Base-by-base conservation (phyloP, 2,329 filamentous ascomycete species). In the Magnaporthiopsis rhizophila region DNA sequence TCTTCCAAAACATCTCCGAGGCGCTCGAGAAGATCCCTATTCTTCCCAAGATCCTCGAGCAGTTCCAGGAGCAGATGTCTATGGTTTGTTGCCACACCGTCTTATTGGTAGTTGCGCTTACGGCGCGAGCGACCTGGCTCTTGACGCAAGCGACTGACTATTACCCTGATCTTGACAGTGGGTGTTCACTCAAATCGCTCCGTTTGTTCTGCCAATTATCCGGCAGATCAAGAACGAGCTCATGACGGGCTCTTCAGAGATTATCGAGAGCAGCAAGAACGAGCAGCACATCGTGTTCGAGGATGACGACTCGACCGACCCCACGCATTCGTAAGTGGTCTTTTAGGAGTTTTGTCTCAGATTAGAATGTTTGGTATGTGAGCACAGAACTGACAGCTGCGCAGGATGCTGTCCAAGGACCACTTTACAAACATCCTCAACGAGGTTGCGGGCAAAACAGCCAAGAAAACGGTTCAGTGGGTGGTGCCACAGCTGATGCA, bases 361-460 rank as follows among this genome's bases (percentile, higher is more conserved):
- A 9, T 53, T 53, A 9, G 45, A 9, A 5, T 53, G 21, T 11
- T 53, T 9, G 21, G 45, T 9, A 3, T 18, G 18, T 56, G 4
- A 11, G 60, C 13, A 8, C 13, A 8, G 28, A 32, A 3, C 60
- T 62, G 13, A 62, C 50, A 9, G 1, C 15, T 32, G 15, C 8
- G 50, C 26, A 62, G 60, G 26, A 97, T 97, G 93, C 80, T 97
- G 63, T 92, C 92, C 65, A 97, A 97, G 79, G 93, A 97, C 71
- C 93, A 97, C 77, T 97, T 97, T 75, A 90, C 89, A 68, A 96
- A 96, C 64, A 69, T 93, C 38, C 83, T 97, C 66, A 97, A 97
- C 74, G 92, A 97, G 73, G 85, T 92, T 58, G 93, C 92, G 59
- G 93, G 93, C 64, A 89, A 89, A 71, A 86, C 92, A 66, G 92